phyloP scores from a whole-genome alignment of 1,284 basidiomycete genomes.

The Takashimella tepidaria region DNA sequence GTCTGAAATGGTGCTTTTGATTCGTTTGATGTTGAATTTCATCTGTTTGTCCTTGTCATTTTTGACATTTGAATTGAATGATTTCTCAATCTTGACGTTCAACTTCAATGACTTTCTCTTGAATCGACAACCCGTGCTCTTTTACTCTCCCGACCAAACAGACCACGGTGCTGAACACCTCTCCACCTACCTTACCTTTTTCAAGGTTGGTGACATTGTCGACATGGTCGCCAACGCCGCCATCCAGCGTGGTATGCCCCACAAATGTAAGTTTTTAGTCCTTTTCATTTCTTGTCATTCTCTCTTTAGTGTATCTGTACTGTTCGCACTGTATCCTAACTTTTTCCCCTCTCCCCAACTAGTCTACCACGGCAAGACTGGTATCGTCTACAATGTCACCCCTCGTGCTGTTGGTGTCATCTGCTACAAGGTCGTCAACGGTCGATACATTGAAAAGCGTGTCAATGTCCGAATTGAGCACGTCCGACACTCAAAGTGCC shows the following conservation, averaged over 20 bases:
- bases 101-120: neutral
- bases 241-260: slow-evolving; percentile 99
- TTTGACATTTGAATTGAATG: no score
- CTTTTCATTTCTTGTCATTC: neutral
- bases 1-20: no score
- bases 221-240: slow-evolving; percentile 99
- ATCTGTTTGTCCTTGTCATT: no score
- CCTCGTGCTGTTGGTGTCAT: slow-evolving; percentile 93
- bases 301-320: no score
- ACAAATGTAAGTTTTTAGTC: slow-evolving; percentile 61
- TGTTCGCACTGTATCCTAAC: no score
- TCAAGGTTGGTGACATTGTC: slow-evolving; percentile 95
- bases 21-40: no score
- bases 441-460: slow-evolving; percentile 99
- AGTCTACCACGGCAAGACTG: slow-evolving; percentile 61
- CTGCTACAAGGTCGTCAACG: slow-evolving; percentile 97
- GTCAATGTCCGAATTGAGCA: slow-evolving; percentile 99
- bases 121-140: neutral
- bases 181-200: slow-evolving; percentile 89
- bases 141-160: slow-evolving; percentile 41
- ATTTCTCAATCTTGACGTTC: no score
- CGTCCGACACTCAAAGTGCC: slow-evolving; percentile 96
- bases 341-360: no score
- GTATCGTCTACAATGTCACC: slow-evolving; percentile 98
- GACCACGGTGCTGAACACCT: slow-evolving; percentile 87